A percentile compares a stretch with the other conserved stretches of the same genome.
Conservation (phyloP, 2,329 filamentous ascomycete genomes). For the Alternaria solani region DNA sequence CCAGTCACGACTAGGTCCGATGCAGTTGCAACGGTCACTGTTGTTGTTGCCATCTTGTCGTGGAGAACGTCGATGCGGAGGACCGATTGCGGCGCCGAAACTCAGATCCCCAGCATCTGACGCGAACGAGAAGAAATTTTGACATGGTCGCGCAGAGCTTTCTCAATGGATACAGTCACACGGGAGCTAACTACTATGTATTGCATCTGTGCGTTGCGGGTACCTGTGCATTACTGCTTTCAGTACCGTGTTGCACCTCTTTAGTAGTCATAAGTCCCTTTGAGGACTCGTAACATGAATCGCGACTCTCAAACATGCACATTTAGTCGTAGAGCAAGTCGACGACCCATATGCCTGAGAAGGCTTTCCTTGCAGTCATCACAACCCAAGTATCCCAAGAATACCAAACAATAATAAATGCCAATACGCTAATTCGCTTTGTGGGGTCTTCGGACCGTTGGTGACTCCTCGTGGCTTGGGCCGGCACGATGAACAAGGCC, state of each 20-base stretch:
- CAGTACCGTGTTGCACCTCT: neutral
- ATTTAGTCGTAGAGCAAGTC: neutral
- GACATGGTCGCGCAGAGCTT: conserved; percentile 21
- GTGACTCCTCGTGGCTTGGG: conserved; percentile 6
- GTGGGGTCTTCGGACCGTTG: conserved; percentile 16
- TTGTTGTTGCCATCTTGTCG: conserved; percentile 7
- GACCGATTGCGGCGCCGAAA: conserved; percentile 34
- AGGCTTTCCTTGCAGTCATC: neutral
- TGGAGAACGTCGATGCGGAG: conserved; percentile 10
- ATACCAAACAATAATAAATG: conserved; percentile 4
- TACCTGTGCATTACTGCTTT: conserved; percentile 13
- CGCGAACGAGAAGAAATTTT: conserved; percentile 35
- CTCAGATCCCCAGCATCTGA: conserved; percentile 18
- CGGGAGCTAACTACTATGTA: neutral
- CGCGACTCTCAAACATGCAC: neutral
- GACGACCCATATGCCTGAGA: neutral
- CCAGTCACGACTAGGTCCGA: neutral
- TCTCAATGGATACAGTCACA: conserved; percentile 16
- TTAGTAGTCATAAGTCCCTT: conserved; percentile 4
- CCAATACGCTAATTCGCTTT: conserved; percentile 9
- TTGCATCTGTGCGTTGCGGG: conserved; percentile 3
- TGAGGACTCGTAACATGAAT: conserved; percentile 8
- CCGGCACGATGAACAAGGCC: conserved; percentile 5
- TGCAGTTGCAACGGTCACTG: neutral
- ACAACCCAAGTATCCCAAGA: neutral